A percentile compares a stretch with the other conserved stretches of the same genome.
These are phyloP conservation scores for Cytospora leucostoma DNA, from an alignment of 2,329 filamentous ascomycete genomes.

Conservation along the genomic window DNA sequence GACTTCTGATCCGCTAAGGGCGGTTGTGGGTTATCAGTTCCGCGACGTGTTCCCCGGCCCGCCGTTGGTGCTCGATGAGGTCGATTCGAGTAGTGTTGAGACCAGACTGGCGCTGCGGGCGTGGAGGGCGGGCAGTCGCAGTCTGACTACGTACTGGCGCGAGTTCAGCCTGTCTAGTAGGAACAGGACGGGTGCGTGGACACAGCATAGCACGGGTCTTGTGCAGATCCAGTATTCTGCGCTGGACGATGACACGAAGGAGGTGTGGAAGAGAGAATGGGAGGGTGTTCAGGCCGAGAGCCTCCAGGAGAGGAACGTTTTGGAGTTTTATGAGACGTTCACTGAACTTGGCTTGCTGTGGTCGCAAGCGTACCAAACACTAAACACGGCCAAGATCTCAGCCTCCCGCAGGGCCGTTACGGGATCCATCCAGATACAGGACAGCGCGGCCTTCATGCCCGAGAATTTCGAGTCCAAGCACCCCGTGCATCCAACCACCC, in stretches of 20 bases:
- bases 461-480: slow-evolving; percentile 13
- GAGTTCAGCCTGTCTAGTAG: slow-evolving; percentile 14
- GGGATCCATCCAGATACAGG: neutral
- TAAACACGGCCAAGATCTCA: neutral
- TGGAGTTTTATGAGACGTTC: slow-evolving; percentile 8
- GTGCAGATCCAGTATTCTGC: slow-evolving; percentile 9
- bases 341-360: slow-evolving; percentile 6
- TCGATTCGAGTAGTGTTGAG: slow-evolving; percentile 15
- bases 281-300: neutral
- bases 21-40: slow-evolving; percentile 8
- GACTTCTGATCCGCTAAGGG: slow-evolving; percentile 12
- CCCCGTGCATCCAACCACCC: slow-evolving; percentile 5
- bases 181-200: slow-evolving; percentile 2
- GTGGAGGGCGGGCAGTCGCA: slow-evolving; percentile 6
- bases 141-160: slow-evolving; percentile 13
- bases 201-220: slow-evolving; percentile 4
- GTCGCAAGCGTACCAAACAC: slow-evolving; percentile 4
- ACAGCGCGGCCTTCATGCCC: slow-evolving; percentile 3
- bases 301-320: neutral
- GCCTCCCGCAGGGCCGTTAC: neutral
- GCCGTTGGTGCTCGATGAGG: slow-evolving; percentile 7
- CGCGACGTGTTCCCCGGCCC: slow-evolving; percentile 18
- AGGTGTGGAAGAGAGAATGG: neutral
- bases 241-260: neutral
- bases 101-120: slow-evolving; percentile 8